Evolutionary conservation across 768 basidiomycete genomes (phyloP).

Genomic region (Auricularia heimuer): DNA sequence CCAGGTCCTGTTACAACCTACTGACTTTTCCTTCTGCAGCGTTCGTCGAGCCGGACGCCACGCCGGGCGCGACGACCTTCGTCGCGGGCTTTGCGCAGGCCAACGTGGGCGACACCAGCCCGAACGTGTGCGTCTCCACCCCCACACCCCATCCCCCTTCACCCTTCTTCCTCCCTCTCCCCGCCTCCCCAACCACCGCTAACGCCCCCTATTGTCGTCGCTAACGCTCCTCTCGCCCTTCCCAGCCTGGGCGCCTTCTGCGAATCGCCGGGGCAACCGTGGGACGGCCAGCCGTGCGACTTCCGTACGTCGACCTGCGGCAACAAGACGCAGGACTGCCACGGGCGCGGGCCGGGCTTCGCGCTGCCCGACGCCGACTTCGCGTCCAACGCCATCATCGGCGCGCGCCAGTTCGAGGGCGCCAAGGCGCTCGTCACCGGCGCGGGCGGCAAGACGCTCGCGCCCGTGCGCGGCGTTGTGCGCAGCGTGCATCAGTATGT

Average conservation of each 20-base stretch:
- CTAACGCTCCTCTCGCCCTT: constrained; percentile 26
- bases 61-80: constrained; percentile 63
- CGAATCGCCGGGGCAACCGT: constrained; percentile 60
- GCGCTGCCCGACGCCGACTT: constrained; percentile 56
- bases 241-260: constrained; percentile 59
- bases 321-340: constrained; percentile 54
- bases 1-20: neutral
- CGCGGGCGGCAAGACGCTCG: constrained; percentile 19
- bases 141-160: too few species aligned
- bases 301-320: constrained; percentile 67
- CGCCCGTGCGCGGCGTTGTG: constrained; percentile 47
- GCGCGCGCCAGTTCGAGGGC: constrained; percentile 56
- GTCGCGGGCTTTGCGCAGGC: constrained; percentile 72
- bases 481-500: constrained; percentile 56
- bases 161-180: too few species aligned
- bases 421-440: constrained; percentile 55
- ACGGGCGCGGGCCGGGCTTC: constrained; percentile 64
- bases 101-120: constrained; percentile 67
- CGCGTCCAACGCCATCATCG: constrained; percentile 66
- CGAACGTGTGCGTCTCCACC: neutral
- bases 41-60: constrained; percentile 40
- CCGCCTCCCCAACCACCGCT: too few species aligned
- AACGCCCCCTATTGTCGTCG: too few species aligned
- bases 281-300: constrained; percentile 61
- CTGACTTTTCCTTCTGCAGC: constrained; percentile 27